phyloP scores from a whole-genome alignment of 495 filamentous ascomycete genomes.

The Daldinia vernicosa region DNA sequence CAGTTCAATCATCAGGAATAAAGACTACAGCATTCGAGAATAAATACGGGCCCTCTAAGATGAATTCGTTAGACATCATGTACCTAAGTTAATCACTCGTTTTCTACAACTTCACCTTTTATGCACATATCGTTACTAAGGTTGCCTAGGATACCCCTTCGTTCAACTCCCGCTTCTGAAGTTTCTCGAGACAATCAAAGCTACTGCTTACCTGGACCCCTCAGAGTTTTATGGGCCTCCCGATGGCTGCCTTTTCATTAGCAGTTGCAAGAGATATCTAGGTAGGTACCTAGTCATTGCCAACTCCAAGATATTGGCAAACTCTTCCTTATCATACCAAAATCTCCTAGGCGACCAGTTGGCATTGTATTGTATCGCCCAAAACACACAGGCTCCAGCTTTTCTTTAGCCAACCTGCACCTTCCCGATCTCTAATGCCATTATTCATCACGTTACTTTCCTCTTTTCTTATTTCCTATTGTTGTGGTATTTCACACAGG shows the following conservation, averaged over 20 bases:
- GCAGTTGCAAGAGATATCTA: neutral
- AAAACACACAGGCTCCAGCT: neutral
- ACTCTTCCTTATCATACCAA: neutral
- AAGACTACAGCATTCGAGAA: neutral
- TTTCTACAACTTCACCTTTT: neutral
- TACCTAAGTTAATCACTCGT: neutral
- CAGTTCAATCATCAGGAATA: neutral
- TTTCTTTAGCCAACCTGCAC: neutral
- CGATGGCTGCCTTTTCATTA: neutral
- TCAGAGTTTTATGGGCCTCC: neutral
- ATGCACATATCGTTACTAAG: neutral
- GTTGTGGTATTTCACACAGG: neutral
- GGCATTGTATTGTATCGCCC: neutral
- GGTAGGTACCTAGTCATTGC: neutral
- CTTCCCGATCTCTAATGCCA: neutral
- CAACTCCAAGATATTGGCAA: neutral
- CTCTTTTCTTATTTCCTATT: neutral
- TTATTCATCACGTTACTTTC: neutral
- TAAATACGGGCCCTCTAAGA: neutral
- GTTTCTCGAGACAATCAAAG: neutral
- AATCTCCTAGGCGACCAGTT: neutral
- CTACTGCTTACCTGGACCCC: neutral
- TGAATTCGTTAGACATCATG: neutral
- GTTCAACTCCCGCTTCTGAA: neutral
- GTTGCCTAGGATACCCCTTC: neutral